These are phyloP conservation scores for Litchi chinensis DNA, from an alignment of 345 rosid genomes.

Conservation along the genomic window DNA sequence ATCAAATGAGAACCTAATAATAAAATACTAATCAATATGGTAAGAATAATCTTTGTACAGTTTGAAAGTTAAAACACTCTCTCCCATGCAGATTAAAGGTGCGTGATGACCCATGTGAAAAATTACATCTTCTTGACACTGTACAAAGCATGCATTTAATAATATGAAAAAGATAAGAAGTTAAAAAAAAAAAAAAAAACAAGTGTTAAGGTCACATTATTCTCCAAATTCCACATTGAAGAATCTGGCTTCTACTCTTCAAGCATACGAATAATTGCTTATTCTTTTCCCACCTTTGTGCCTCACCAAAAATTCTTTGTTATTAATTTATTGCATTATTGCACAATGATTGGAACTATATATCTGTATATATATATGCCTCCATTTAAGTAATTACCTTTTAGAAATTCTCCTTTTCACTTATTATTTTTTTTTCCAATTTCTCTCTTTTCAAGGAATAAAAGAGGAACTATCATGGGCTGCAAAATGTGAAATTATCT, in stretches of 20 bases:
- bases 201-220: background rate
- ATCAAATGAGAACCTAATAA: background rate
- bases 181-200: background rate
- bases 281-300: constrained; percentile 21
- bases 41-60: constrained; percentile 32
- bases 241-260: constrained; percentile 15
- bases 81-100: background rate
- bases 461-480: constrained; percentile 66
- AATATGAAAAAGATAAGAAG: background rate
- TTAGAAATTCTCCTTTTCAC: background rate
- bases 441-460: constrained; percentile 43
- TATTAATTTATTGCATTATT: constrained; percentile 15
- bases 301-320: background rate
- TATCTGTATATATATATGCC: background rate
- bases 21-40: background rate
- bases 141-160: constrained; percentile 26
- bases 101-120: background rate
- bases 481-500: constrained; percentile 59
- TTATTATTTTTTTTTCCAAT: background rate
- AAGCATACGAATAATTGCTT: constrained; percentile 15
- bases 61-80: constrained; percentile 29
- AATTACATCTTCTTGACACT: constrained; percentile 23
- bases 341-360: constrained; percentile 7
- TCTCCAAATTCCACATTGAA: constrained; percentile 12
- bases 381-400: constrained; percentile 4